These are phyloP conservation scores for Amphichorda felina DNA, from an alignment of 2,329 filamentous ascomycete genomes.

Conservation along the genomic window DNA sequence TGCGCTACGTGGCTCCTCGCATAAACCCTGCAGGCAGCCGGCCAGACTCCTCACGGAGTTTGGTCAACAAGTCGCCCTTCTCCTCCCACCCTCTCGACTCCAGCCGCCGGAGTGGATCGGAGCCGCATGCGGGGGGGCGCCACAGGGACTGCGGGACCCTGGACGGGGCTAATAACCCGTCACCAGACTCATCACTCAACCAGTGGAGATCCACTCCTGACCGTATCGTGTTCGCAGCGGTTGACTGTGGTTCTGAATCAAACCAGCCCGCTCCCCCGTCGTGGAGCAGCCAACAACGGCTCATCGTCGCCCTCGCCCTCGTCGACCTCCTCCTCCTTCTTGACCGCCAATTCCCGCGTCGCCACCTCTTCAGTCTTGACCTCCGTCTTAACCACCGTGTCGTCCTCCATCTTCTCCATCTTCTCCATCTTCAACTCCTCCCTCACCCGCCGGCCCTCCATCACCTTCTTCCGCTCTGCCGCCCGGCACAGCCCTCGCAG, in stretches of 20 bases:
- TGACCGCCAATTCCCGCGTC: constrained; percentile 10
- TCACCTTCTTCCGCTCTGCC: constrained; percentile 54
- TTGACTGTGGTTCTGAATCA: too few relatives aligned
- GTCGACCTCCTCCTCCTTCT: constrained; percentile 9
- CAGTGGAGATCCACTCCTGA: too few relatives aligned
- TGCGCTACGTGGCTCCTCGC: constrained; percentile 4
- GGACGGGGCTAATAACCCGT: too few relatives aligned
- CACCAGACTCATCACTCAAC: too few relatives aligned
- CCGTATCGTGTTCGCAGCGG: too few relatives aligned
- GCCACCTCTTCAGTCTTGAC: too few relatives aligned
- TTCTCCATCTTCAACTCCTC: constrained; percentile 17
- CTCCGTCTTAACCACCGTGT: constrained; percentile 11
- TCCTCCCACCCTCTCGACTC: too few relatives aligned
- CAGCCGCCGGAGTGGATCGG: not conserved
- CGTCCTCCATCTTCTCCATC: constrained; percentile 11
- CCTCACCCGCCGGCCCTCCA: constrained; percentile 37
- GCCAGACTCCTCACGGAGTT: too few relatives aligned
- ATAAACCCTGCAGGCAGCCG: constrained; percentile 1
- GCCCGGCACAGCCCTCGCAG: constrained; percentile 63
- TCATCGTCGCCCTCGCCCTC: constrained; percentile 3
- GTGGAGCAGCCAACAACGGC: too few relatives aligned
- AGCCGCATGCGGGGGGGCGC: constrained; percentile 1
- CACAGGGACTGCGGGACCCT: too few relatives aligned
- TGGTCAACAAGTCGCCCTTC: too few relatives aligned
- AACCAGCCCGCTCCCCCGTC: too few relatives aligned